These are phyloP conservation scores for Colletotrichum viniferum DNA, from an alignment of 2,329 filamentous ascomycete species.

Conservation along the genomic window DNA sequence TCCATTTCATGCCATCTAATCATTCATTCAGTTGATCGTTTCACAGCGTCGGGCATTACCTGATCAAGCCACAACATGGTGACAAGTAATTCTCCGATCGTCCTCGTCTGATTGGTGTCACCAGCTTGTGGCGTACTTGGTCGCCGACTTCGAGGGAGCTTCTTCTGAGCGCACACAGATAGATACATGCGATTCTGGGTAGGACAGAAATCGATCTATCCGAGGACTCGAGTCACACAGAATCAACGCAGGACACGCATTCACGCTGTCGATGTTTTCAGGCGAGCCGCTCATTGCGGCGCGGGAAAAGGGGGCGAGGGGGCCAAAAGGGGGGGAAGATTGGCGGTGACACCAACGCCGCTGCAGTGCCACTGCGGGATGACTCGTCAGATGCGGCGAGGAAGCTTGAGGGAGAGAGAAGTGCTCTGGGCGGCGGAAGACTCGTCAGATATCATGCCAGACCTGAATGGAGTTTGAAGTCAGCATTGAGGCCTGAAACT, in stretches of 20 bases:
- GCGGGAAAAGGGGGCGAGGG: not conserved
- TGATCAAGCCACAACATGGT: not conserved
- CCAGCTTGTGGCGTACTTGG: slow-evolving; percentile 36
- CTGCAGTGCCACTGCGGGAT: slow-evolving; percentile 3
- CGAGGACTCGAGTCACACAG: not conserved
- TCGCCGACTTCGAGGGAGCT: not conserved
- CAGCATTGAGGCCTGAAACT: not conserved
- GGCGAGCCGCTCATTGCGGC: not conserved
- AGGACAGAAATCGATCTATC: not conserved
- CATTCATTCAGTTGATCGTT: not conserved
- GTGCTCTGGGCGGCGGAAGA: not conserved
- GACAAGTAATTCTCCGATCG: not conserved
- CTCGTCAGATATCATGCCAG: not conserved
- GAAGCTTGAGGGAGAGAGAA: not conserved
- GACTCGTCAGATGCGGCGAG: not conserved
- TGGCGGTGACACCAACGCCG: slow-evolving; percentile 24
- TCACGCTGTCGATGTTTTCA: not conserved
- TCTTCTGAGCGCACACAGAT: not conserved
- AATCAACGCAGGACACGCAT: not conserved
- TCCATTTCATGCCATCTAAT: not conserved
- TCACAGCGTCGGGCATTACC: not conserved
- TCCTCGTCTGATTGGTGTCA: slow-evolving; percentile 34
- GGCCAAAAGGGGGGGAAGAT: slow-evolving; percentile 28
- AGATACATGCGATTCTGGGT: not conserved
- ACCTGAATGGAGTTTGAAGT: not conserved